phyloP scores from a whole-genome alignment of 106 monocot genomes.

The Allium cepa region DNA sequence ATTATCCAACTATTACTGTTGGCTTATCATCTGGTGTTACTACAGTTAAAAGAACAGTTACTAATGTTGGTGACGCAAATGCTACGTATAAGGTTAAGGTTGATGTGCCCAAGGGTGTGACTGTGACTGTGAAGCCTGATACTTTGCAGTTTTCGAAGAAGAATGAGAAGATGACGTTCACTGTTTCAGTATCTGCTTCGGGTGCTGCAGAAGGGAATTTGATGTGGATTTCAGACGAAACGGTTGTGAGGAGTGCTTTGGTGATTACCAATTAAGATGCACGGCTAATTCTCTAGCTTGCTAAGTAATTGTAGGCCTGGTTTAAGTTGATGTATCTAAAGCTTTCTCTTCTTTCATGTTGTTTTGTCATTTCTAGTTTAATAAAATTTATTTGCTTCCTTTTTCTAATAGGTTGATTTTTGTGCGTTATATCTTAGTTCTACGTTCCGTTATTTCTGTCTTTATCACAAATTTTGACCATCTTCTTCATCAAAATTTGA shows the following conservation, averaged over 20 bases:
- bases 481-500: too few relatives aligned
- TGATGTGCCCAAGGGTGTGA: conserved; percentile 10
- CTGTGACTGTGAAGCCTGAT: conserved; percentile 17
- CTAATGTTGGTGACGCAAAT: conserved; percentile 16
- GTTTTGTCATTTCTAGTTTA: too few relatives aligned
- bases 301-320: too few relatives aligned
- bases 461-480: too few relatives aligned
- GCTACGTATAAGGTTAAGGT: conserved; percentile 15
- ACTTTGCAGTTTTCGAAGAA: conserved; percentile 12
- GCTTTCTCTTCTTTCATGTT: too few relatives aligned
- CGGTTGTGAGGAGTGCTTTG: conserved; percentile 10
- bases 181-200: conserved; percentile 1
- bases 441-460: too few relatives aligned
- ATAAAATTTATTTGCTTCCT: too few relatives aligned
- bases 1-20: conserved; percentile 32
- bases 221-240: conserved; percentile 13
- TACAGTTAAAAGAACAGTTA: conserved; percentile 30
- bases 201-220: not conserved
- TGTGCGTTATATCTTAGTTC: too few relatives aligned
- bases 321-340: too few relatives aligned
- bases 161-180: conserved; percentile 18
- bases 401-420: too few relatives aligned
- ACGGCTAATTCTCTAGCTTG: too few relatives aligned
- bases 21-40: not conserved
- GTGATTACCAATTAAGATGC: not conserved